These are phyloP conservation scores for Aspergillus sclerotioniger DNA, from an alignment of 495 filamentous ascomycete genomes.

Conservation along the genomic window DNA sequence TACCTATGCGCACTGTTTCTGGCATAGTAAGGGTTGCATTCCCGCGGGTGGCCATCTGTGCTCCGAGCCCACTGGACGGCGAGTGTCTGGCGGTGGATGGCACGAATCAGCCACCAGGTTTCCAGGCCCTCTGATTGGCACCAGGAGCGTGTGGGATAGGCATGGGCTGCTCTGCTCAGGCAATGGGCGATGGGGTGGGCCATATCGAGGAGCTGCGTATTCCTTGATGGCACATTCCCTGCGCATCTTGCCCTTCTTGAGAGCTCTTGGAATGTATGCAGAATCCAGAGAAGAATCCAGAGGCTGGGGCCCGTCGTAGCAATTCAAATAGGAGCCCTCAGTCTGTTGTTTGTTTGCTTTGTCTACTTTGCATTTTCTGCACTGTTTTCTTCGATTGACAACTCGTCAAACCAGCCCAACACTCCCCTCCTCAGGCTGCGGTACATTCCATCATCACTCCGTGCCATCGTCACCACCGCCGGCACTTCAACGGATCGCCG, in stretches of 20 bases:
- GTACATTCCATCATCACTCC: conserved; percentile 17
- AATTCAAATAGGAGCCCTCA: conserved; percentile 44
- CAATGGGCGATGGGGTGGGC: conserved; percentile 23
- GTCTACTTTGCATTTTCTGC: conserved; percentile 49
- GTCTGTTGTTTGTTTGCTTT: conserved; percentile 54
- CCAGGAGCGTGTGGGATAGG: conserved; percentile 8
- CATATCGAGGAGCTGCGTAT: conserved; percentile 25
- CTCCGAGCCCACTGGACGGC: conserved; percentile 15
- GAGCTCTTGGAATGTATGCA: conserved; percentile 40
- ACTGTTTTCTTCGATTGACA: conserved; percentile 48
- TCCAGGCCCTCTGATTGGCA: conserved; percentile 29
- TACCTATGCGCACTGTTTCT: conserved; percentile 26
- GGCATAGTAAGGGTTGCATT: conserved; percentile 44
- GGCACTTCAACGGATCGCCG: conserved; percentile 18
- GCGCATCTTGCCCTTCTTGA: conserved; percentile 36
- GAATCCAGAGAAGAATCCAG: conserved; percentile 35
- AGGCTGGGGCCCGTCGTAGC: conserved; percentile 36
- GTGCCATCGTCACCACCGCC: conserved; percentile 6
- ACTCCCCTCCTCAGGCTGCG: conserved; percentile 1
- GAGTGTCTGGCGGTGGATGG: conserved; percentile 21
- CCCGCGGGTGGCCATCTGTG: conserved; percentile 35
- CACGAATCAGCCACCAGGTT: conserved; percentile 25
- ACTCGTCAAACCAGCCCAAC: conserved; percentile 35
- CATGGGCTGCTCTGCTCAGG: conserved; percentile 25
- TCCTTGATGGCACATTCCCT: conserved; percentile 37